Evolutionary conservation across 2,329 filamentous ascomycete genomes (phyloP), one percentile per base, ranked within the genome.

Genomic region (Alternaria arbusti): DNA sequence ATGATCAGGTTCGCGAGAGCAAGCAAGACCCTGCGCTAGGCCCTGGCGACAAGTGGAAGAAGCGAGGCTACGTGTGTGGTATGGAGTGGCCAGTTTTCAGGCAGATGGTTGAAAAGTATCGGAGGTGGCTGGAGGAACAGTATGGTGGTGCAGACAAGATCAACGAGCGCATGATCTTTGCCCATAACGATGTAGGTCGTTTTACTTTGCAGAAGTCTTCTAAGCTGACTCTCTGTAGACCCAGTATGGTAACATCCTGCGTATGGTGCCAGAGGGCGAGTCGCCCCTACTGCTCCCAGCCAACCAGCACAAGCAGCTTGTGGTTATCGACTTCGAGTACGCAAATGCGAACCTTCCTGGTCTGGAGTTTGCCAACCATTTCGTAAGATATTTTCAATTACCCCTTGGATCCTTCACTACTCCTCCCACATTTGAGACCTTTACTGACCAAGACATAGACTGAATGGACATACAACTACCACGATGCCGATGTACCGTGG

Each of bases 271-370:
- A 3, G 82, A 83, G 43, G 86, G 85, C 52, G 90, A 94, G 71
- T 97, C 94, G 0, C 96, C 95, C 0, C 87, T 98, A 8, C 86
- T 97, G 11, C 88, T 96, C 54, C 94, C 96, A 0, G 90, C 92
- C 62, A 98, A 98, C 80, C 90, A 95, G 70, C 96, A 99, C 82
- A 98, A 97, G 80, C 95, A 97, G 81, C 87, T 99, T 13, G 87
- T 98, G 15, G 96, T 99, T 67, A 99, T 99, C 74, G 96, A 99
- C 79, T 99, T 99, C 74, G 96, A 99, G 76, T 99, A 99, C 77
- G 92, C 96, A 1, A 94, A 90, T 3, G 94, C 95, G 61, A 99
- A 98, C 77, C 86, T 90, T 0, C 89, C 89, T 0, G 96, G 94
- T 1, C 85, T 93, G 15, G 96, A 99, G 80, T 98, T 99, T 78